Evolutionary conservation across 306 rosid species (phyloP), one percentile per base, ranked within the genome.

Genomic region (Medicago ruthenica): DNA sequence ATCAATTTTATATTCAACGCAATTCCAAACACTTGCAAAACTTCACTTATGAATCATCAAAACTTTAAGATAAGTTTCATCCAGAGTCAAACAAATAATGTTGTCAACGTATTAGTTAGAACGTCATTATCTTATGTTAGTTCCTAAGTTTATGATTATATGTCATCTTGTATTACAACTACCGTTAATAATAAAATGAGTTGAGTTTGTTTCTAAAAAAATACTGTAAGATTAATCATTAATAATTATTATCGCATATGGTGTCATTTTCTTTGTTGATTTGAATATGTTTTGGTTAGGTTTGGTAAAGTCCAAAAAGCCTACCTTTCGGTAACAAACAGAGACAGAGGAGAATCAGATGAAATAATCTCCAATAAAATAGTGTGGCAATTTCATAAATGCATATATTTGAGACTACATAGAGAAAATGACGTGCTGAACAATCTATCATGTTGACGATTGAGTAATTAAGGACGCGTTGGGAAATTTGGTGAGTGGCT

Each of bases 291-390:
- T 44, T 74, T 53, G 73, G 70, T 78, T 83, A 63, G 83, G 81
- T 83, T 74, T 74, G 42, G 21, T 22, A 74, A 54, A 27, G 51
- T 44, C 71, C 71, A 70, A 83, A 75, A 63, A 64, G 34, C 70
- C 75, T 51, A 75, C 61, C 83, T 70, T 83, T 70, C 36, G 80
- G 81, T 70, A 47, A 70, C 83, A 77, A 39, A 63, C 45, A 45
- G 60, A 83, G 78, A 69, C 66, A 36, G 67, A 36, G 39, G 11
- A 50, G 54, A 21, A 15, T 59, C 27, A 39, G 34, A 70, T 75
- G 17, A 64, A 47, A 40, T 57, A 74, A 70, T 53, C 36, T 10
- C 31, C 21, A 64, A 36, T 70, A 70, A 70, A 74, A 74, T 78
- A 42, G 58, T 50, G 37, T 20, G 72, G 62, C 44, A 65, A 48